These are phyloP conservation scores for Eutypa lata DNA, from an alignment of 2,329 filamentous ascomycete species.

Conservation along the genomic window DNA sequence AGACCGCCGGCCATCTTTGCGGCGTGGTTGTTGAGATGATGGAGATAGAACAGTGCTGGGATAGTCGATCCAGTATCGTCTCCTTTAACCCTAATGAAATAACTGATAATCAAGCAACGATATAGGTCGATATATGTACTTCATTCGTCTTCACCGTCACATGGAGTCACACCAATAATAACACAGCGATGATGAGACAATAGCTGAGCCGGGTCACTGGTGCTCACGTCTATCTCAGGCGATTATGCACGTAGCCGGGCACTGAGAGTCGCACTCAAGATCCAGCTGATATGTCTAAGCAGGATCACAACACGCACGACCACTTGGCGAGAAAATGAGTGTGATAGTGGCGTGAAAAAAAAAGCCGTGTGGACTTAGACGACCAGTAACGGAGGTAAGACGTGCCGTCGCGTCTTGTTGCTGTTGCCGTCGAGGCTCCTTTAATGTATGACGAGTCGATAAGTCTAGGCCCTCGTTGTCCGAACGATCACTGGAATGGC, in stretches of 20 bases:
- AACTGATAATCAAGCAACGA: not conserved
- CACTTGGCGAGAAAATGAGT: not conserved
- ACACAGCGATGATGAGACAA: conserved; percentile 8
- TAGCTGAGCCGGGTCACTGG: conserved; percentile 7
- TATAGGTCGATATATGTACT: not conserved
- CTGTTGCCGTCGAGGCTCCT: not conserved
- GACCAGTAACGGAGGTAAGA: not conserved
- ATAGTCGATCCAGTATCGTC: no score
- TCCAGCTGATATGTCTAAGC: not conserved
- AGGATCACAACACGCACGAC: not conserved
- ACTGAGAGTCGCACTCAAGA: conserved; percentile 9
- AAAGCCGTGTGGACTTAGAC: no score
- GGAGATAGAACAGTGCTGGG: no score
- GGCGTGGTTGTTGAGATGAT: not conserved
- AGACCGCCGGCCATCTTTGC: conserved; percentile 21
- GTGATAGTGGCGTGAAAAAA: not conserved
- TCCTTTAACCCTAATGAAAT: conserved; percentile 2
- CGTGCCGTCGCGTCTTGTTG: not conserved
- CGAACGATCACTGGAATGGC: not conserved
- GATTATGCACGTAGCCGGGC: conserved; percentile 16
- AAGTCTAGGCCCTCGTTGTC: not conserved
- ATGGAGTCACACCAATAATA: not conserved
- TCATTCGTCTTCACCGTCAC: not conserved
- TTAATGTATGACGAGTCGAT: not conserved
- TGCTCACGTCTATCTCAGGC: conserved; percentile 3